Base-by-base conservation (phyloP, 192 early-diverging fungal species). In the Backusella morwellensis region DNA sequence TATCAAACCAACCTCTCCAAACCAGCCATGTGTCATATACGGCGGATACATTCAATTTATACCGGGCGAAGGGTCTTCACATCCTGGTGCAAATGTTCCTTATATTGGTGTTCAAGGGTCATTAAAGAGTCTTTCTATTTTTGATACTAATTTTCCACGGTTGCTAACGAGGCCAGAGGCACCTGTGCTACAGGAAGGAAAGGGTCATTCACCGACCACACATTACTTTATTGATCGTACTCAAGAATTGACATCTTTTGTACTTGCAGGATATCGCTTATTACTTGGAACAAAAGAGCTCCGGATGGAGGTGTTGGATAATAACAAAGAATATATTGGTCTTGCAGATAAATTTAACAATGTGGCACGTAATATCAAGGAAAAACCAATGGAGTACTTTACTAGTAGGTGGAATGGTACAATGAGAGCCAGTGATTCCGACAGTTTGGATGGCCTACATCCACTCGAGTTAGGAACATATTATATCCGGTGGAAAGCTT, bases 91-190 rank as follows among this genome's bases (percentile, higher is more conserved):
- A 23, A 70, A 79, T 52, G 77, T 87, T 19, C 86, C 86, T 29
- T 87, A 87, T 81, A 77, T 79, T 68, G 86, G 86, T 74, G 26
- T 87, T 9, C 75, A 75, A 29, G 86, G 84, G n/a, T 78, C 84
- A 38, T 72, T 86, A 21, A 34, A 70, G 40, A 75, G 82, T 12
- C 74, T 87, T 19, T 81, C 82, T n/a, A 87, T 87, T 14, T 82
- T 84, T 54, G 82, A 80, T 35, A 67, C 54, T 2, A 72, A 69
- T 6, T 78, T 81, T 69, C 80, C 76, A 35, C 75, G 44, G 6
- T 72, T 72, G 7, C 6, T 72, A 19, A 5, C 40, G 14, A 12
- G 2, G 5, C 41, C 41, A 19, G 29, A 17, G 11, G 35, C 6
- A 14, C 23, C 56, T 63, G 56, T 63, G 11, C 8, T 63, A 29